Evolutionary conservation across 2,329 filamentous ascomycete genomes (phyloP).

Genomic region (Colletotrichum siamense): DNA sequence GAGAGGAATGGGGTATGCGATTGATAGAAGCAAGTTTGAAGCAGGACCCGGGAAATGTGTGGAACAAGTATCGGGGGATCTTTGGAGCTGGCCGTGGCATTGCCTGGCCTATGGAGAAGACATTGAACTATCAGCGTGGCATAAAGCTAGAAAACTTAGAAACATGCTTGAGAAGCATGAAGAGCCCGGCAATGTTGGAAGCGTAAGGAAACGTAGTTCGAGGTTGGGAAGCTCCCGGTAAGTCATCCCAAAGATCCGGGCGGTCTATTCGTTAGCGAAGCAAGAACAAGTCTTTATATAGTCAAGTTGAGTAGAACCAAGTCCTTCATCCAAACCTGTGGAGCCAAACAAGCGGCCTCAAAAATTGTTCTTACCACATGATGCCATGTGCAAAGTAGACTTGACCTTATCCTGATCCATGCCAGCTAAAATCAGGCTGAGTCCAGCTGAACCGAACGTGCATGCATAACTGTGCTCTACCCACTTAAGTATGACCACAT

Average conservation of each 20-base stretch:
- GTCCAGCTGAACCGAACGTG: neutral
- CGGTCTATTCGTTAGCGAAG: too few relatives aligned
- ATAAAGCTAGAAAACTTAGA: constrained; percentile 50
- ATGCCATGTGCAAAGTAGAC: neutral
- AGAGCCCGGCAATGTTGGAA: neutral
- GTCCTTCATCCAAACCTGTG: neutral
- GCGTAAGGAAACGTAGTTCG: neutral
- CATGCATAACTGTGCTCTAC: neutral
- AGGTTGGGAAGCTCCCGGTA: neutral
- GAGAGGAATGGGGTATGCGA: constrained; percentile 54
- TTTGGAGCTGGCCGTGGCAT: constrained; percentile 66
- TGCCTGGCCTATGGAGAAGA: constrained; percentile 59
- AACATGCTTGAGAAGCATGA: constrained; percentile 34
- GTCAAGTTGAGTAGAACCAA: neutral
- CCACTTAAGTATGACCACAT: neutral
- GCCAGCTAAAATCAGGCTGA: neutral
- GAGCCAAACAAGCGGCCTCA: neutral
- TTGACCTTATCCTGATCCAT: neutral
- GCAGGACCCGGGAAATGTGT: constrained; percentile 48
- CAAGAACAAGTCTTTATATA: neutral
- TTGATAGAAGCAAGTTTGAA: constrained; percentile 50
- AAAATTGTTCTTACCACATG: neutral
- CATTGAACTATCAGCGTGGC: constrained; percentile 56
- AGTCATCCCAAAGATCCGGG: neutral
- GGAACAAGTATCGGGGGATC: constrained; percentile 66